Percentiles rank a stretch among this genome's conserved stretches.
Conservation (phyloP, 208 protist genomes). For the Trypanosoma brucei region DNA sequence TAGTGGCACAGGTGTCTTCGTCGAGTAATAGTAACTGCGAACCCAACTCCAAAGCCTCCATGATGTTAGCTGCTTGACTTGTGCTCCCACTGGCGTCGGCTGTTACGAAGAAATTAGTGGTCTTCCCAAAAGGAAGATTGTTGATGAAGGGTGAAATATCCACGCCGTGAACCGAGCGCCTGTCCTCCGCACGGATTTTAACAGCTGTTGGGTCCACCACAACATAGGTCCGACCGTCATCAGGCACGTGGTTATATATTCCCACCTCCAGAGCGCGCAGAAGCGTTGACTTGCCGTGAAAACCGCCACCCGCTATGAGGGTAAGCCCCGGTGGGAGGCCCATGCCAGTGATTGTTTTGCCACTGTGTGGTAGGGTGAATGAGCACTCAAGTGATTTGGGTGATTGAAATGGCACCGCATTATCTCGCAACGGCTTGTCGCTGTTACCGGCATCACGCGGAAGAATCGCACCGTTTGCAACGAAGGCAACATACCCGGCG, state of each 20-base stretch:
- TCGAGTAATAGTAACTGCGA: conserved; percentile 86
- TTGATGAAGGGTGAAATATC: conserved; percentile 93
- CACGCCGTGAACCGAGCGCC: conserved; percentile 76
- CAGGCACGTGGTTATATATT: conserved; percentile 92
- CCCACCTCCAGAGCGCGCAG: conserved; percentile 88
- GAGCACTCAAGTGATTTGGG: conserved; percentile 53
- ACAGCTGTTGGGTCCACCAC: conserved; percentile 75
- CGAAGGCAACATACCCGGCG: conserved; percentile 78
- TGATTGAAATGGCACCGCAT: conserved; percentile 69
- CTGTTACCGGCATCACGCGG: conserved; percentile 81
- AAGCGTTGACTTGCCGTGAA: conserved; percentile 95
- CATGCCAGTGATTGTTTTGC: conserved; percentile 71
- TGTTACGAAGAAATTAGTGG: conserved; percentile 65
- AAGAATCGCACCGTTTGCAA: conserved; percentile 88
- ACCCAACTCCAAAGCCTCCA: conserved; percentile 93
- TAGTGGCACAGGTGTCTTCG: conserved; percentile 95
- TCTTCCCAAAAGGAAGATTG: conserved; percentile 80
- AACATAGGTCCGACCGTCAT: conserved; percentile 91
- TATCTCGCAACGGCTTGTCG: conserved; percentile 66
- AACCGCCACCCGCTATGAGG: conserved; percentile 94
- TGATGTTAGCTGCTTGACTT: conserved; percentile 89
- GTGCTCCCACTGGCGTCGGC: conserved; percentile 89
- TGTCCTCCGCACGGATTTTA: conserved; percentile 93
- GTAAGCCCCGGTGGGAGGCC: conserved; percentile 89
- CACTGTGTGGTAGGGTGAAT: conserved; percentile 73